Evolutionary conservation across 2,329 filamentous ascomycete genomes (phyloP), one percentile per base, ranked within the genome.

Genomic region (Allantophomopsis lycopodina): DNA sequence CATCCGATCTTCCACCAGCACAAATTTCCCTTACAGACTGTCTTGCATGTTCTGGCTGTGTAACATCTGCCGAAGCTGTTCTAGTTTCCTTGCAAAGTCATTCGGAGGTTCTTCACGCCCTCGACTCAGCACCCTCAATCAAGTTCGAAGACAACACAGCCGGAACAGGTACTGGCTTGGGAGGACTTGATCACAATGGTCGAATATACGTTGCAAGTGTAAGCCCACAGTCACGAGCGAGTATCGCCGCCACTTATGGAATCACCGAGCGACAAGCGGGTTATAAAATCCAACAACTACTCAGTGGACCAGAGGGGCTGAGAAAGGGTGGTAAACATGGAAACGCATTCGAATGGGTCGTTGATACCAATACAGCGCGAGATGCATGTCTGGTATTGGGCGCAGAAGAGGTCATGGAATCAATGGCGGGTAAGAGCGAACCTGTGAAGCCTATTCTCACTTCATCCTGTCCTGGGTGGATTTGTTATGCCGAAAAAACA

Each of bases 401-500:
- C 18, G 77, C 81, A 2, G 76, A 85, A 31, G 84, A 91, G 56
- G 77, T 83, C 7, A 45, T 36, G 41, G 30, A 11, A 39, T 23
- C 13, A 14, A 17, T 36, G 11, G 40, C 45, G n/a, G 37, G 43
- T 13, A 32, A 28, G 13, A 40, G 39, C 5, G 42, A 47, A 35
- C 48, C 57, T 4, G 46, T 53, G 16, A 65, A 65, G 44, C 83
- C 85, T 0, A 76, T 89, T 21, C 69, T 98, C 34, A 86, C 88
- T 7, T 88, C 88, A 3, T 86, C 86, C 15, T 98, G 91, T 58
- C 91, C 91, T 1, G 91, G 91, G 7, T 98, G 93, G 88, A 89
- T 98, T 41, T 98, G 91, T 62, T 98, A 98, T 55, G 89, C 89
- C 18, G 91, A 98, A 59, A 96, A 98, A 64, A 96, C 89, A 40